These are phyloP conservation scores for Exutisphaerella laricina DNA, from an alignment of 2,329 filamentous ascomycete species.

Conservation along the genomic window DNA sequence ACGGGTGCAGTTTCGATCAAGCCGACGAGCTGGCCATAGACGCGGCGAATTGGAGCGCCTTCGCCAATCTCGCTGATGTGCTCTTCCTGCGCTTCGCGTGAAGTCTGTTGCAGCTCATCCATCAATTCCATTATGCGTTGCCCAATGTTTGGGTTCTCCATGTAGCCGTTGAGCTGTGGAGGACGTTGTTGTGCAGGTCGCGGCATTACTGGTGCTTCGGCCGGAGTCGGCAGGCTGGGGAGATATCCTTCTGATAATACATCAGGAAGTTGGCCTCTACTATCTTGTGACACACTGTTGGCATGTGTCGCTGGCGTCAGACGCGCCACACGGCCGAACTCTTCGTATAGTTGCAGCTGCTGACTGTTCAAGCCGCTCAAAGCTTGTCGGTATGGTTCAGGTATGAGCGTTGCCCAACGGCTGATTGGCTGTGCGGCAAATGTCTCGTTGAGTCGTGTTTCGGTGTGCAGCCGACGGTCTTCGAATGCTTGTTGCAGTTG, in stretches of 20 bases:
- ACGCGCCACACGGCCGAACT: slow-evolving; percentile 83
- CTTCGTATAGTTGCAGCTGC: slow-evolving; percentile 93
- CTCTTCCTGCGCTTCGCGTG: slow-evolving; percentile 53
- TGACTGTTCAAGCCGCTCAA: slow-evolving; percentile 71
- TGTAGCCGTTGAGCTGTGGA: slow-evolving; percentile 55
- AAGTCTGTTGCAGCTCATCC: slow-evolving; percentile 51
- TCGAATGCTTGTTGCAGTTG: slow-evolving; percentile 80
- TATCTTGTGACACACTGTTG: slow-evolving; percentile 54
- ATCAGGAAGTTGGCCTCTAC: slow-evolving; percentile 56
- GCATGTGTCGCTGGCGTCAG: slow-evolving; percentile 45
- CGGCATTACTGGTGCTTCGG: slow-evolving; percentile 56
- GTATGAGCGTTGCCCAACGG: slow-evolving; percentile 89
- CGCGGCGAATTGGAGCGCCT: slow-evolving; percentile 50
- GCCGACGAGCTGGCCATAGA: slow-evolving; percentile 53
- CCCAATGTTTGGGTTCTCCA: slow-evolving; percentile 49
- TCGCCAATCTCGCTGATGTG: slow-evolving; percentile 53
- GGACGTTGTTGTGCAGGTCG: slow-evolving; percentile 51
- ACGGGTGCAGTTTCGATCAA: slow-evolving; percentile 50
- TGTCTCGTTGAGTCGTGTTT: slow-evolving; percentile 70
- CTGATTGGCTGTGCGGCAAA: slow-evolving; percentile 75
- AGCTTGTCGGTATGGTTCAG: slow-evolving; percentile 84
- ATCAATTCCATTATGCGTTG: slow-evolving; percentile 52
- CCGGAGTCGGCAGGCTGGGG: slow-evolving; percentile 57
- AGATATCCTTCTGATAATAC: slow-evolving; percentile 59
- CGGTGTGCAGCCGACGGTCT: slow-evolving; percentile 67